A percentile compares a stretch with the other conserved stretches of the same genome.
Evolutionary conservation across 495 filamentous ascomycete genomes (phyloP).

Genomic region (Xylaria cubensis): DNA sequence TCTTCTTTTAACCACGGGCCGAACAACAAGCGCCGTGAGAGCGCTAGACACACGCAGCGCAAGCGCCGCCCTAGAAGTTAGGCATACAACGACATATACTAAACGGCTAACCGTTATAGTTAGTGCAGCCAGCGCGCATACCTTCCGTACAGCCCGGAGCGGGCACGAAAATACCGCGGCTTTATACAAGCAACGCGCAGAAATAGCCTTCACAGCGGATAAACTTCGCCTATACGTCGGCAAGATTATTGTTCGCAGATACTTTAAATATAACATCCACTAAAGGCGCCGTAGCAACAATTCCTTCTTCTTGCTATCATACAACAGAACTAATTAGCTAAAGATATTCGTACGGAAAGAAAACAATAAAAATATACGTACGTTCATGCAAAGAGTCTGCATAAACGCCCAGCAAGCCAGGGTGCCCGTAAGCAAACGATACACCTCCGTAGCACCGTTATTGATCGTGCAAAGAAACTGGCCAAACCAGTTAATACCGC

Average conservation of each 20-base stretch:
- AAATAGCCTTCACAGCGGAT: neutral
- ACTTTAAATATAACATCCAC: neutral
- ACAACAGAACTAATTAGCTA: too few species aligned
- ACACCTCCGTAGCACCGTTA: too few species aligned
- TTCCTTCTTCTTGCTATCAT: neutral
- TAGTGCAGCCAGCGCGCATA: neutral
- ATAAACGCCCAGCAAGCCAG: too few species aligned
- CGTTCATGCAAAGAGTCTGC: too few species aligned
- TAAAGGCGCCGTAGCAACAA: neutral
- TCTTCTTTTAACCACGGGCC: neutral
- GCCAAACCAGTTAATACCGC: too few species aligned
- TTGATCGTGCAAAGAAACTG: too few species aligned
- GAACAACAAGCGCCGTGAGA: neutral
- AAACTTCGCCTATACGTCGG: neutral
- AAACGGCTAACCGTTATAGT: neutral
- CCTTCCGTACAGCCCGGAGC: neutral
- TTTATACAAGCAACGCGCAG: neutral
- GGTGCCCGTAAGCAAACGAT: too few species aligned
- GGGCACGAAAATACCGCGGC: neutral
- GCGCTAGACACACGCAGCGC: too few species aligned
- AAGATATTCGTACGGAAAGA: too few species aligned
- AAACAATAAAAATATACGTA: too few species aligned
- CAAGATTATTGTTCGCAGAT: neutral
- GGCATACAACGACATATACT: neutral
- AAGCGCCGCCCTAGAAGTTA: neutral